Conservation (phyloP, 2,329 filamentous ascomycete species). For the Cladosporium sp. region DNA sequence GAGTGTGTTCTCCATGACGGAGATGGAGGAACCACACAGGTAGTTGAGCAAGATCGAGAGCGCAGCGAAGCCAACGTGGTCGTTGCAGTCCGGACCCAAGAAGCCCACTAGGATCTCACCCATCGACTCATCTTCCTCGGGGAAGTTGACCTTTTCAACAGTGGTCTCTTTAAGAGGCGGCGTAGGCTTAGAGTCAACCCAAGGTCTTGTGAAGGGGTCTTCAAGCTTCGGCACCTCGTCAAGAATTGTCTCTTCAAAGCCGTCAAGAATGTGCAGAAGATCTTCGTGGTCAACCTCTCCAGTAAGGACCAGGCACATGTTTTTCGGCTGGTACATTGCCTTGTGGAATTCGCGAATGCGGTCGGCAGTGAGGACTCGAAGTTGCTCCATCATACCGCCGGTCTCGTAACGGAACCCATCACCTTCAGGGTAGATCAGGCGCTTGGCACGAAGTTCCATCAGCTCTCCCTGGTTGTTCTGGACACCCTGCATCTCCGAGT, state of each 20-base stretch:
- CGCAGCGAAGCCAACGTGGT: conserved; percentile 58
- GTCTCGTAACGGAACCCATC: conserved; percentile 96
- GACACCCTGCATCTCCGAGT: conserved; percentile 97
- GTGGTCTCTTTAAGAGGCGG: conserved; percentile 67
- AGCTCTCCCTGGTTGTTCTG: conserved; percentile 80
- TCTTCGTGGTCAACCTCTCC: conserved; percentile 83
- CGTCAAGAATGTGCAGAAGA: conserved; percentile 74
- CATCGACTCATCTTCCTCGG: conserved; percentile 90
- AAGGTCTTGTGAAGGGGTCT: conserved; percentile 77
- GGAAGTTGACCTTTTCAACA: conserved; percentile 80
- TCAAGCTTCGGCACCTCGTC: conserved; percentile 73
- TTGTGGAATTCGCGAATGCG: conserved; percentile 92
- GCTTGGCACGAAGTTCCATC: conserved; percentile 78
- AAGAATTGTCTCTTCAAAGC: conserved; percentile 83
- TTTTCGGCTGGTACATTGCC: conserved; percentile 97
- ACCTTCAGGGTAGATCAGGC: conserved; percentile 79
- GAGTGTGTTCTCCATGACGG: conserved; percentile 82
- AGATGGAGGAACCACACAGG: conserved; percentile 87
- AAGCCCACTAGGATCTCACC: conserved; percentile 85
- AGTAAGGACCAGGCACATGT: conserved; percentile 85
- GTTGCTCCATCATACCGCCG: conserved; percentile 91
- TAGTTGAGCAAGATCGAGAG: conserved; percentile 79
- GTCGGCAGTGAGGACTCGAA: conserved; percentile 80
- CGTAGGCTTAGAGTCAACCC: conserved; percentile 81
- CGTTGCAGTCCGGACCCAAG: conserved; percentile 77